These are phyloP conservation scores for Saturnispora quitensis DNA, from an alignment of 805 yeast species.

Conservation along the genomic window DNA sequence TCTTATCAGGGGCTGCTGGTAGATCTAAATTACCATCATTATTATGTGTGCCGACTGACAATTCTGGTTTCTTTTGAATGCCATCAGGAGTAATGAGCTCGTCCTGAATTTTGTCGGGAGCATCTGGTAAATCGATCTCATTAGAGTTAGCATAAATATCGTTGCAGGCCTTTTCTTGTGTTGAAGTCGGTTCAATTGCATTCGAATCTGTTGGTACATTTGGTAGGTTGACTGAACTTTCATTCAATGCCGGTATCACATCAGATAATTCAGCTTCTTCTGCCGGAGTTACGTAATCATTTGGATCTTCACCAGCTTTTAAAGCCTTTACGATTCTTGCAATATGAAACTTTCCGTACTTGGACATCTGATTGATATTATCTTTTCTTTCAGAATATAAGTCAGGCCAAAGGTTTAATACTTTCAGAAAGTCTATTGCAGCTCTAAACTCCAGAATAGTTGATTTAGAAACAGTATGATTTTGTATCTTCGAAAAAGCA, in stretches of 20 bases:
- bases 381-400: constrained; percentile 14
- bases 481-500: constrained; percentile 39
- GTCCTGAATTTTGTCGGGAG: constrained; percentile 18
- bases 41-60: too few species aligned
- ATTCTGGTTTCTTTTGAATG: background rate
- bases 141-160: background rate
- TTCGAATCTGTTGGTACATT: constrained; percentile 9
- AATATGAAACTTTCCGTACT: constrained; percentile 57
- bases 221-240: constrained; percentile 7
- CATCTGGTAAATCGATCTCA: constrained; percentile 5
- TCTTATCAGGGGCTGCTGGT: constrained; percentile 15
- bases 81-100: constrained; percentile 22
- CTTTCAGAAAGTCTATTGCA: constrained; percentile 42
- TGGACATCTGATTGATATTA: constrained; percentile 32
- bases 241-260: constrained; percentile 3
- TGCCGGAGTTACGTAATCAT: constrained; percentile 39
- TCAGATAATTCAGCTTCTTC: constrained; percentile 21
- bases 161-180: too few species aligned
- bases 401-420: constrained; percentile 37
- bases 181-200: too few species aligned
- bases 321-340: constrained; percentile 44
- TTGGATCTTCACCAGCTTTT: constrained; percentile 46
- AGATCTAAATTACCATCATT: background rate
- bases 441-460: constrained; percentile 49
- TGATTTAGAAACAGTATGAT: constrained; percentile 32